Conservation (phyloP, 257 asterid genomes). For the Nicotiana noctiflora region DNA sequence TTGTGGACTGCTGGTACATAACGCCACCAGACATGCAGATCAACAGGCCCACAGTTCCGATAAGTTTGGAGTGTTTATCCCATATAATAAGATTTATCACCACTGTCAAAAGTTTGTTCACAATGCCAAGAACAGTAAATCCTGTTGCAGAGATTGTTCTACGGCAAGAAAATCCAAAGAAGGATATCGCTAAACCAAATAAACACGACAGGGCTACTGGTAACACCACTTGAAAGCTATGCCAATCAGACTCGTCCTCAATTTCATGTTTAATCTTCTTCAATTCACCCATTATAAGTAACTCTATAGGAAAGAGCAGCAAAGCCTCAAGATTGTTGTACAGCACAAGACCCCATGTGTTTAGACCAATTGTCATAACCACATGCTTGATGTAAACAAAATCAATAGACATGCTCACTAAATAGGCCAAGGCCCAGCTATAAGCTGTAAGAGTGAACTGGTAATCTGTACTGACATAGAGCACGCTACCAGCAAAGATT, state of each 20-base stretch:
- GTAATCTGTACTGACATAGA: constrained; percentile 75
- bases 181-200: constrained; percentile 87
- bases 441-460: constrained; percentile 82
- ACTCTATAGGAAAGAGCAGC: constrained; percentile 77
- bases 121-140: constrained; percentile 91
- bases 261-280: constrained; percentile 78
- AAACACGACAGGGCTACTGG: constrained; percentile 84
- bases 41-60: constrained; percentile 83
- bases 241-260: constrained; percentile 64
- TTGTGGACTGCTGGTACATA: constrained; percentile 78
- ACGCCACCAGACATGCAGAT: constrained; percentile 88
- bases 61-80: constrained; percentile 80
- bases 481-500: constrained; percentile 80
- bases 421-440: constrained; percentile 83
- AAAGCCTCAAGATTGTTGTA: constrained; percentile 94
- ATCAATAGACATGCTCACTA: constrained; percentile 88
- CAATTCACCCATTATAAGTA: constrained; percentile 88
- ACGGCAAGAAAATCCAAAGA: constrained; percentile 91
- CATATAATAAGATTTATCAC: constrained; percentile 79
- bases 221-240: constrained; percentile 61
- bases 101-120: constrained; percentile 81
- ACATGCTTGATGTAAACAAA: constrained; percentile 95
- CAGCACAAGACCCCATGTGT: constrained; percentile 95
- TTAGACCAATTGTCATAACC: constrained; percentile 86
- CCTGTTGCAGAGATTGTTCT: constrained; percentile 91